Base-by-base conservation (phyloP, 1,284 basidiomycete species). In the Moesziomyces parantarcticus region DNA sequence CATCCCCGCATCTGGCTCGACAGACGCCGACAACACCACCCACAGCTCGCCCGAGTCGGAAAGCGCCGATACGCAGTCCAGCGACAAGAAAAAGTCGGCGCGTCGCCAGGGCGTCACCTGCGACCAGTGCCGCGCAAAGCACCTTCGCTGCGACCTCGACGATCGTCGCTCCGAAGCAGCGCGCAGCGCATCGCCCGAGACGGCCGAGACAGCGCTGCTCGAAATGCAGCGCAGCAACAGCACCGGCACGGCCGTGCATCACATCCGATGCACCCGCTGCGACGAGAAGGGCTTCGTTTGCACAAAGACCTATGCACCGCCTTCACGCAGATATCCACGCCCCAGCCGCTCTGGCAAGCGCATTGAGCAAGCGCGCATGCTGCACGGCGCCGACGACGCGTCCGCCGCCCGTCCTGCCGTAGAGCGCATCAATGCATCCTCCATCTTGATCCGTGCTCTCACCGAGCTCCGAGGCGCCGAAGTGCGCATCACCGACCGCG, bases 271-370 rank as follows among this genome's bases (percentile, higher is more conserved):
- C 49, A 58, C 77, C 18, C 75, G 78, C 1, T 82, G 79, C 51
- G 59, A 66, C 18, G 67, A 80, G 23, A 75, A 75, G 40, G 73
- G 66, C 18, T 59, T 77, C 29, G 64, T 59, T 13, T 82, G 80
- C 52, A 75, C 69, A 48, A 79, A 81, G 58, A 80, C 69, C 29
- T 57, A 71, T 50, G 63, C 70, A 1, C 69, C 79, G 6, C 73
- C 79, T 18, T 76, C 78, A 4, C 74, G 77, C 14, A 57, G 75
- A 20, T 77, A 76, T 42, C 79, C 79, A 0, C 70, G 81, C 22
- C 81, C 81, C 5, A 76, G 77, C 44, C 72, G 81, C 7, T 79
- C 79, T 1, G 81, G 81, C 6, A 81, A 79, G 56, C 69, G 81
- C 13, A 83, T 83, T 51, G 81, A 83, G 58, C 75, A 82, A 43